phyloP scores from a whole-genome alignment of 75 land plant species.

The Ceratopteris richardii region DNA sequence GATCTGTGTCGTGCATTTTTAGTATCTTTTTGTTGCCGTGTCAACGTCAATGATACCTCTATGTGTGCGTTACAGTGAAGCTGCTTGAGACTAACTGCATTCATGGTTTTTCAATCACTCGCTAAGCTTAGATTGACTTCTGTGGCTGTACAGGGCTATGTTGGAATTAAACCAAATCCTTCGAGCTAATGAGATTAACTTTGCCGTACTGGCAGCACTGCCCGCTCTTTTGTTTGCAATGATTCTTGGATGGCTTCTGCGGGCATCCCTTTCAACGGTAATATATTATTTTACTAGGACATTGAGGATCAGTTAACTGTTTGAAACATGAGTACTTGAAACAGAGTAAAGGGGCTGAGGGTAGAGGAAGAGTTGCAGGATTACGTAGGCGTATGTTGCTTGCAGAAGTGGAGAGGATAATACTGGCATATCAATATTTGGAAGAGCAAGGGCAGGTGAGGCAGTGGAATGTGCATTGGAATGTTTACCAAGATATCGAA shows the following conservation, averaged over 20 bases:
- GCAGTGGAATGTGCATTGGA: background rate
- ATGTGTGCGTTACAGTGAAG: too few species aligned
- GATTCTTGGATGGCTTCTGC: conserved; percentile 43
- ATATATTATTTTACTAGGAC: background rate
- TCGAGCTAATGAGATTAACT: conserved; percentile 96
- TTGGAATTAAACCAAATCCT: conserved; percentile 94
- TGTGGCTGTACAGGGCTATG: conserved; percentile 70
- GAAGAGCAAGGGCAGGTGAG: conserved; percentile 55
- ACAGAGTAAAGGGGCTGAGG: conserved; percentile 79
- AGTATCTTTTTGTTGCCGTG: too few species aligned
- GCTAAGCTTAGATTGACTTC: too few species aligned
- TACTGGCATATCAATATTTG: conserved; percentile 54
- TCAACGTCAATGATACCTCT: too few species aligned
- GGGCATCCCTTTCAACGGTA: conserved; percentile 53
- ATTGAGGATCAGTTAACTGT: background rate
- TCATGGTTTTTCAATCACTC: too few species aligned
- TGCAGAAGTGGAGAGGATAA: conserved; percentile 63
- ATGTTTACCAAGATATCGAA: background rate
- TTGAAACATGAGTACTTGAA: too few species aligned
- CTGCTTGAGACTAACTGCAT: too few species aligned
- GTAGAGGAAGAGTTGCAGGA: conserved; percentile 74
- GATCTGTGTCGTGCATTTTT: too few species aligned
- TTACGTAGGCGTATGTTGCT: conserved; percentile 70
- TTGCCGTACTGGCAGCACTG: conserved; percentile 90
- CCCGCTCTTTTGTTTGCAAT: conserved; percentile 76